Base-by-base conservation (phyloP, 257 asterid genomes). In the Nicotiana sylvestris region DNA sequence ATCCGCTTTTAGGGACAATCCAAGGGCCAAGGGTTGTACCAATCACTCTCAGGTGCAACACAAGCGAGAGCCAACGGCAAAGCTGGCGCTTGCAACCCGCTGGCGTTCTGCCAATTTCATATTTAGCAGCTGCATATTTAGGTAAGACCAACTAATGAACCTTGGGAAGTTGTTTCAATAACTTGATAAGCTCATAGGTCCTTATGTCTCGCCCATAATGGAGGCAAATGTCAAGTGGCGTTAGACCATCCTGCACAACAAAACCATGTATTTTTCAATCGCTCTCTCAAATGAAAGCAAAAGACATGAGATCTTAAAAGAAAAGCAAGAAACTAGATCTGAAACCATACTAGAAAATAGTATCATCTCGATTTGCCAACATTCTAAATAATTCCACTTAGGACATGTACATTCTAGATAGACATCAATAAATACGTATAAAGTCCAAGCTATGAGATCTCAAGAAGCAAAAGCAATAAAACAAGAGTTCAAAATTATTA, bases 191-290 rank as follows among this genome's bases (percentile, higher is more conserved):
- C 58, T 79, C 82, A 21, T 79, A 79, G 58, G 74, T 79, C 29
- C 82, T 61, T 39, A 37, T 39, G 53, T 79, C 69, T 65, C 16
- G 55, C 37, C 82, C 74, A 33, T 58, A 61, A 79, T 61, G 82
- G 74, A 79, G 82, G 61, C 82, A 61, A 61, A 79, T 61, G 70
- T 39, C 82, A 25, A 79, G 68, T 29, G 82, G 74, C 16, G 74
- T 79, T 46, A 61, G 58, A 79, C 82, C 82, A 61, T 79, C 82
- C 82, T 79, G 82, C 82, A 74, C 82, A 61, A 61, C 82, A 79
- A 15, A 78, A 78, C 11, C 58, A 72, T 72, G 60, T 72, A 13
- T 4, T 12, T 53, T 53, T 43, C 4, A 53, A 53, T 12, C 58
- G 17, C 56, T 7, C 6, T 66, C 49, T 66, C 57, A 69, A 68